Base-by-base conservation (phyloP, 345 rosid genomes). In the Stellera chamaejasme region DNA sequence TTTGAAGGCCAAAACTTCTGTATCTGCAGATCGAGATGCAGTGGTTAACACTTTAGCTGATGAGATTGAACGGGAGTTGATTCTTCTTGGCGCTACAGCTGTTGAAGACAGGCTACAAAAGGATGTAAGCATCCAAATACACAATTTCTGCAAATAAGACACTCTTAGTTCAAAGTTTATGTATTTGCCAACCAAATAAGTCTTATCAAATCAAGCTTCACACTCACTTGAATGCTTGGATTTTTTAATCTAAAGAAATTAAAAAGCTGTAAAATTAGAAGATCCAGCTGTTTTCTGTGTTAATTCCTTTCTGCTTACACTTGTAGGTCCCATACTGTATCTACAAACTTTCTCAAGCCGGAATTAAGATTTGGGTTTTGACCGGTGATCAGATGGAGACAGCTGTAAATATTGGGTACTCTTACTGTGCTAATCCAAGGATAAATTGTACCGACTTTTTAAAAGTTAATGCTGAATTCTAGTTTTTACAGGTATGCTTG, bases 381-480 rank as follows among this genome's bases (percentile, higher is more conserved):
- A 92, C 98, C 0, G 96, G 98, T 0, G 98, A 92, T 67, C 88
- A 84, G 78, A 78, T 79, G 68, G 98, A 89, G 76, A 88, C 98
- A 0, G 98, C 96, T 2, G 65, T 92, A 50, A 92, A 88, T 73
- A 88, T 88, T 2, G 98, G 98, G 96, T 88, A 86, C 4, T 55
- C n/a, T 6, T 13, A 48, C 14, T 65, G 60, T 13, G 48, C 14
- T 65, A 58, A 44, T 10, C 62, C 47, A 58, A 46, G 42, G 55
- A 48, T 27, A 6, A 53, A 2, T 39, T 41, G 23, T 48, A 32
- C 36, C 27, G 59, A 54, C 54, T 59, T 56, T 58, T 26, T 36
- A 54, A 55, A 57, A 43, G 0, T 19, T 59, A 54, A 47, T 12
- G 61, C 5, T 59, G 54, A 46, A 50, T 39, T 43, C 3, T 45